phyloP scores from a whole-genome alignment of 257 asterid species.

The Plectranthus barbatus region DNA sequence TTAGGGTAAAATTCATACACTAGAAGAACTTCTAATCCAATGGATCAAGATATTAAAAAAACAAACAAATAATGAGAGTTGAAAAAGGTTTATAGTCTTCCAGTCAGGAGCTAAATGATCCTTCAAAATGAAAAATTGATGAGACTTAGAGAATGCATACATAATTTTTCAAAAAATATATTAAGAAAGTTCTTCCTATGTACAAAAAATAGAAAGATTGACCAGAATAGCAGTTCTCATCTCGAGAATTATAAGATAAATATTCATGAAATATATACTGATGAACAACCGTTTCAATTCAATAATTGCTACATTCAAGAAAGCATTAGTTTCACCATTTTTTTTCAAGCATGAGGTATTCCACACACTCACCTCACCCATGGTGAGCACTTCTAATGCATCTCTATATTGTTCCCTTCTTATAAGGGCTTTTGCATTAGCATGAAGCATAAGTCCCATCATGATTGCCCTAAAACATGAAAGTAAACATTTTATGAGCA shows the following conservation, averaged over 20 bases:
- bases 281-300: not conserved
- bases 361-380: conserved; percentile 68
- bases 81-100: not conserved
- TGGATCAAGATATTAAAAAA: not conserved
- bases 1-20: no score
- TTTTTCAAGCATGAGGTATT: not conserved
- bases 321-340: not conserved
- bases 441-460: conserved; percentile 98
- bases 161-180: not conserved
- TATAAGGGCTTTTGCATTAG: conserved; percentile 71
- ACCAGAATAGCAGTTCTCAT: not conserved
- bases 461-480: conserved; percentile 62
- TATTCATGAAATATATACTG: not conserved
- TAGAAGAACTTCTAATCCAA: not conserved
- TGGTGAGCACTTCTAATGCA: conserved; percentile 84
- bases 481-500: not conserved
- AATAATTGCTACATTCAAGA: not conserved
- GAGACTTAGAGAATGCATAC: not conserved
- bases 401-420: conserved; percentile 54
- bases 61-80: not conserved
- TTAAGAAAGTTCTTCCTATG: not conserved
- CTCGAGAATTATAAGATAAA: not conserved
- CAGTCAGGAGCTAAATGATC: not conserved
- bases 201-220: not conserved
- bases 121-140: not conserved